These are phyloP conservation scores for Claviceps sp. DNA, from an alignment of 2,329 filamentous ascomycete species.

Conservation along the genomic window DNA sequence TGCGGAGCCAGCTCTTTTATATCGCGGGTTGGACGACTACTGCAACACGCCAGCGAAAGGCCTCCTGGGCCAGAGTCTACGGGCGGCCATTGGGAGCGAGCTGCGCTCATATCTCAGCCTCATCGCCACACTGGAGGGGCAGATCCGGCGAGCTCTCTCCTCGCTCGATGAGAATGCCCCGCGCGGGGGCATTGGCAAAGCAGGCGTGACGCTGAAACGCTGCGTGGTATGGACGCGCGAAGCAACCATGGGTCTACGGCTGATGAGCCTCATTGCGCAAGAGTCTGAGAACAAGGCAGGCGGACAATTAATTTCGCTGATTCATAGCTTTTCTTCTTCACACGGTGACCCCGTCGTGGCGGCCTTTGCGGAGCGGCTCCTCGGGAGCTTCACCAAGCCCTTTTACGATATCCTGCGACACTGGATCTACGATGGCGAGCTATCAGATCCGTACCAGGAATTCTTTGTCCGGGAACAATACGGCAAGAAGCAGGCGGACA, in stretches of 20 bases:
- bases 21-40: slow-evolving; percentile 67
- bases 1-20: slow-evolving; percentile 88
- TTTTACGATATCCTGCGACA: slow-evolving; percentile 94
- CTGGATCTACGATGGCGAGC: slow-evolving; percentile 97
- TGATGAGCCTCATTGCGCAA: slow-evolving; percentile 91
- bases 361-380: slow-evolving; percentile 78
- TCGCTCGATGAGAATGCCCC: slow-evolving; percentile 57
- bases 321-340: slow-evolving; percentile 84
- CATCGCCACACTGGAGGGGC: slow-evolving; percentile 82
- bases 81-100: slow-evolving; percentile 74
- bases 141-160: slow-evolving; percentile 72
- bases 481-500: slow-evolving; percentile 28
- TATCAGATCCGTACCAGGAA: slow-evolving; percentile 89
- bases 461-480: slow-evolving; percentile 89
- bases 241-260: slow-evolving; percentile 82
- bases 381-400: slow-evolving; percentile 76
- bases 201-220: slow-evolving; percentile 84
- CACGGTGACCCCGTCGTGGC: slow-evolving; percentile 93
- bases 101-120: slow-evolving; percentile 80
- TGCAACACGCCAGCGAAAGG: slow-evolving; percentile 70
- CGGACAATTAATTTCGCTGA: slow-evolving; percentile 83
- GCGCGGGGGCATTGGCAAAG: slow-evolving; percentile 62
- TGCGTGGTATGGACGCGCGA: slow-evolving; percentile 97
- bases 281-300: slow-evolving; percentile 73
- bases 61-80: slow-evolving; percentile 80